These are phyloP conservation scores for Hyaloscypha bicolor DNA, from an alignment of 495 filamentous ascomycete species.

Conservation along the genomic window DNA sequence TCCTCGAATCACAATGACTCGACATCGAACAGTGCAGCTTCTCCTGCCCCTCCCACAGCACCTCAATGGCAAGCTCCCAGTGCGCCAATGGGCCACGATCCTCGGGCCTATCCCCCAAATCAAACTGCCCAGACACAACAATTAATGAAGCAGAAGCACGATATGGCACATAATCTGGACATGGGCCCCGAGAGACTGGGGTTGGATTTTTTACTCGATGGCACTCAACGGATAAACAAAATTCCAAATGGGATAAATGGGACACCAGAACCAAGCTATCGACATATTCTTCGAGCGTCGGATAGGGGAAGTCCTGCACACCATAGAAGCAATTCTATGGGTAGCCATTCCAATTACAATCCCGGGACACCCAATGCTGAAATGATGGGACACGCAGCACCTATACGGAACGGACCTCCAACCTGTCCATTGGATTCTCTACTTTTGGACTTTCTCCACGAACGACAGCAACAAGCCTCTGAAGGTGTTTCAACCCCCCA, in stretches of 20 bases:
- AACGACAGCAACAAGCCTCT: conserved; percentile 62
- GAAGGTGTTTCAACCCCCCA: conserved; percentile 61
- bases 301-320: conserved; percentile 34
- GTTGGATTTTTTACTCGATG: conserved; percentile 68
- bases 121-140: conserved; percentile 28
- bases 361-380: conserved; percentile 6
- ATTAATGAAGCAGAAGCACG: conserved; percentile 55
- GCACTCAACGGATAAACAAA: conserved; percentile 37
- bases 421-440: conserved; percentile 75
- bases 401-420: conserved; percentile 60
- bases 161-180: conserved; percentile 57
- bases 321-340: conserved; percentile 26
- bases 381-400: conserved; percentile 37
- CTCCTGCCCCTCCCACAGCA: conserved; percentile 31
- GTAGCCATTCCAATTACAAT: conserved; percentile 14
- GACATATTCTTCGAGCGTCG: conserved; percentile 34
- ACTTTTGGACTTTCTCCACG: conserved; percentile 74
- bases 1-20: conserved; percentile 34
- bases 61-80: conserved; percentile 27
- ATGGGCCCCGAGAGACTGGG: conserved; percentile 63
- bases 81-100: conserved; percentile 23
- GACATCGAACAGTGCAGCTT: conserved; percentile 41
- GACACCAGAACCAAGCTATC: conserved; percentile 35
- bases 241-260: conserved; percentile 31
- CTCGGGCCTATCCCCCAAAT: conserved; percentile 4